Base-by-base conservation (phyloP, 78 protist genomes). In the Dictyostelium capitatum region DNA sequence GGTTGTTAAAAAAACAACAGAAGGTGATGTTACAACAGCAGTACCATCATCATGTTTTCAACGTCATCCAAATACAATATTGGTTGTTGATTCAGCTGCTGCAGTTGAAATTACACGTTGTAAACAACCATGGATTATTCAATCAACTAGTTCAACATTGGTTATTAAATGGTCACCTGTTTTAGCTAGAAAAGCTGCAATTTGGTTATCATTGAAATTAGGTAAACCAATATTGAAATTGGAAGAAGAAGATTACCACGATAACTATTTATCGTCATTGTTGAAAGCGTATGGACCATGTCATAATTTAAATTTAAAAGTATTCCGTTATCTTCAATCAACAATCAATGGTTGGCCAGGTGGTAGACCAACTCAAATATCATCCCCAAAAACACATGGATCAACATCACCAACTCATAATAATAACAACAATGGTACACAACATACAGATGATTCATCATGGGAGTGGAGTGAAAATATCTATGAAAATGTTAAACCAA, bases 301-400 rank as follows among this genome's bases (percentile, higher is more conserved):
- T 47, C 96, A 80, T 57, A 75, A 80, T 79, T 54, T 92, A 67
- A 92, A 92, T 80, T 46, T 92, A 9, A 78, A 80, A 70, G 96
- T 92, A 1, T 92, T 80, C 14, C 25, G 85, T 32, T 59, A 92
- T 41, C 37, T 92, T n/a, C 74, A 84, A 70, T 56, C 85, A 17
- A 84, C 96, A 4, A 70, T 92, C 32, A 85, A 57, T 57, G 96
- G 96, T 15, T 92, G 96, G 96, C 96, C 96, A 46, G 96, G 96
- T 8, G 96, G 96, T 48, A 56, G 91, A 53, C 80, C 96, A n/a
- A n/a, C 7, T 30, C 79, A 73, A 59, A 10, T 19, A 3, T 19
- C 69, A 9, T 59, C 69, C 2, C 69, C 69, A 17, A 59, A 59
- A 23, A 7, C 6, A 47, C 37, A n/a, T n/a, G n/a, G n/a, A 30